Conservation (phyloP, 148 eudicot species). For the Beta vulgaris region DNA sequence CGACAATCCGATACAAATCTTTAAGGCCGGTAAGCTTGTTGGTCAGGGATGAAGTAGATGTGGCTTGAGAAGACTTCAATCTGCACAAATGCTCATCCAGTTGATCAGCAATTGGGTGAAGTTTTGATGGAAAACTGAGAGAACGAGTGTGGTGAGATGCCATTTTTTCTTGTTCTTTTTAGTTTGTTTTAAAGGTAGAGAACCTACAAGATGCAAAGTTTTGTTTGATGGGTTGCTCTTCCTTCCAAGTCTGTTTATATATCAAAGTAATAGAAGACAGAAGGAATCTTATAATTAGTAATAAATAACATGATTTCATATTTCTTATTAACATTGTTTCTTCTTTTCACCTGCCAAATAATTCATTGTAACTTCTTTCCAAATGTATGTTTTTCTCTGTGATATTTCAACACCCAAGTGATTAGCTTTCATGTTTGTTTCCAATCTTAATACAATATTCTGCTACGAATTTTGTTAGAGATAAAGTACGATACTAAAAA, state of each 20-base stretch:
- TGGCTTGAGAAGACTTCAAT: constrained; percentile 23
- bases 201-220: background rate
- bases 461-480: background rate
- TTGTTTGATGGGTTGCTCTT: background rate
- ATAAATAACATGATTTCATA: background rate
- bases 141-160: constrained; percentile 5
- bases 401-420: background rate
- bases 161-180: background rate
- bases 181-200: background rate
- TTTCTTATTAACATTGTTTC: background rate
- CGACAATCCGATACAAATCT: constrained; percentile 21
- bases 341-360: background rate
- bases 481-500: too few relatives aligned
- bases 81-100: constrained; percentile 29
- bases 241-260: background rate
- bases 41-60: constrained; percentile 22
- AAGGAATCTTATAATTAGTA: constrained; percentile 2
- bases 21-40: constrained; percentile 23
- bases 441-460: background rate
- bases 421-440: background rate
- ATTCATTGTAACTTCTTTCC: background rate
- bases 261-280: background rate
- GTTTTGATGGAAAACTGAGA: background rate
- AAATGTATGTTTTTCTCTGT: background rate
- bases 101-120: constrained; percentile 9